These are phyloP conservation scores for Bretschneidera sinensis DNA, from an alignment of 345 rosid species.

Conservation along the genomic window DNA sequence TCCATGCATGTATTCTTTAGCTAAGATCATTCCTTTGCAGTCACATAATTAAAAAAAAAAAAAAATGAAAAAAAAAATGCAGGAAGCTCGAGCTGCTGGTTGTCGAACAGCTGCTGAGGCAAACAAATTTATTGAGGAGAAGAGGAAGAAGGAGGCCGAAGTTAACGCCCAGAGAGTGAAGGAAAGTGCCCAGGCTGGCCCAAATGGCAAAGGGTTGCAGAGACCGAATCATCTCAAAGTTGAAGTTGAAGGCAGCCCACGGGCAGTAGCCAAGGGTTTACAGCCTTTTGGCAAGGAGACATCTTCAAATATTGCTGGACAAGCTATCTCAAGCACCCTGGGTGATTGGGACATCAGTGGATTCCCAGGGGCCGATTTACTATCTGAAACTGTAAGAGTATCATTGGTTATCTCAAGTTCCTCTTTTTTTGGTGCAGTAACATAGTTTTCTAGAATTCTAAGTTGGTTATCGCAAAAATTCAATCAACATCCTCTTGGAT, in stretches of 20 bases:
- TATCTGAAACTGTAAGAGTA: constrained; percentile 66
- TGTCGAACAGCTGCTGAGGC: constrained; percentile 60
- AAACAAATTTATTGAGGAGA: constrained; percentile 54
- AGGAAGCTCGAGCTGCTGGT: constrained; percentile 91
- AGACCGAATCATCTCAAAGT: constrained; percentile 16
- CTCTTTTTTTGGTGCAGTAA: neutral
- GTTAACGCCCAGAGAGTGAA: constrained; percentile 42
- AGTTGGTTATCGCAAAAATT: neutral
- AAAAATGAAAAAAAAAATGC: constrained; percentile 14
- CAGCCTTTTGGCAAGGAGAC: constrained; percentile 42
- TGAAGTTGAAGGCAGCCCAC: constrained; percentile 27
- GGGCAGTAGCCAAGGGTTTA: constrained; percentile 35
- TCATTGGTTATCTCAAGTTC: constrained; percentile 5
- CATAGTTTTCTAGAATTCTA: constrained; percentile 4
- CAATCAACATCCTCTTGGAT: too few relatives aligned
- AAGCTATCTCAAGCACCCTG: constrained; percentile 30
- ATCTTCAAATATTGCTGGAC: constrained; percentile 26
- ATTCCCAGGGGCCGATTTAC: constrained; percentile 63
- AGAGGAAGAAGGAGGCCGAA: constrained; percentile 68
- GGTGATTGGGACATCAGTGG: constrained; percentile 75
- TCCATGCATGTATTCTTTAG: neutral
- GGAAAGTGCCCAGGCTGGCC: constrained; percentile 51
- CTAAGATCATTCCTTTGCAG: too few relatives aligned
- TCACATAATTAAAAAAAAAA: too few relatives aligned
- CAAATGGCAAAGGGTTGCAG: constrained; percentile 49